Base-by-base conservation (phyloP, 495 filamentous ascomycete genomes). In the Daldinia bambusicola region DNA sequence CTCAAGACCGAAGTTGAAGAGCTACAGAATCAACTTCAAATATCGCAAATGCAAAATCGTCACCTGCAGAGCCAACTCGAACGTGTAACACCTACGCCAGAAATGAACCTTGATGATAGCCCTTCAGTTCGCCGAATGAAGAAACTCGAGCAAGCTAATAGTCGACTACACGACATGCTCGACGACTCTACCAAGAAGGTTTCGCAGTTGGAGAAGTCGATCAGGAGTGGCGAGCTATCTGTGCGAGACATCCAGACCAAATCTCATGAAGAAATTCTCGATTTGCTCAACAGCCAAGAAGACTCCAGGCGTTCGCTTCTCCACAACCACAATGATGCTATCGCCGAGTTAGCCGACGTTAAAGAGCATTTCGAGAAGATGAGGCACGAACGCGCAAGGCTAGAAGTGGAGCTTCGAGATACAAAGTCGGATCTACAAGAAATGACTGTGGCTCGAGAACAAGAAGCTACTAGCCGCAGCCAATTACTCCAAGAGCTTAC, bases 151-250 rank as follows among this genome's bases (percentile, higher is more conserved):
- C 90, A 93, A 66, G 95, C 92, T 67, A 99, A 99, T 80, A 93
- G 85, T 77, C 88, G 95, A 60, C 86, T 99, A 14, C 95, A 99
- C 72, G 94, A 97, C 67, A 91, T 96, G 84, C 90, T 99, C 5
- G 95, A 99, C 77, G 93, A 98, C 76, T 98, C 95, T 2, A 84
- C 92, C 7, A 94, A 94, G 84, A 97, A 97, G 80, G 91, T 98
- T 20, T 97, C 95, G 5, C 87, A 91, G 1, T 81, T 99, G 26
- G 95, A 98, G 79, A 92, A 92, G 74, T 92, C 89, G 41, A 89
- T 98, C 56, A 91, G 89, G 43, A 91, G 89, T 31, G 96, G 95
- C n/a, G 91, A 97, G 74, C 84, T 99, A 13, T 94, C 93, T 10
- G 81, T 97, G 40, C 91, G 94, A 48, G 95, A 99, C 78, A 87